Conservation (phyloP, 305 asterid species). For the Fraxinus latifolia region DNA sequence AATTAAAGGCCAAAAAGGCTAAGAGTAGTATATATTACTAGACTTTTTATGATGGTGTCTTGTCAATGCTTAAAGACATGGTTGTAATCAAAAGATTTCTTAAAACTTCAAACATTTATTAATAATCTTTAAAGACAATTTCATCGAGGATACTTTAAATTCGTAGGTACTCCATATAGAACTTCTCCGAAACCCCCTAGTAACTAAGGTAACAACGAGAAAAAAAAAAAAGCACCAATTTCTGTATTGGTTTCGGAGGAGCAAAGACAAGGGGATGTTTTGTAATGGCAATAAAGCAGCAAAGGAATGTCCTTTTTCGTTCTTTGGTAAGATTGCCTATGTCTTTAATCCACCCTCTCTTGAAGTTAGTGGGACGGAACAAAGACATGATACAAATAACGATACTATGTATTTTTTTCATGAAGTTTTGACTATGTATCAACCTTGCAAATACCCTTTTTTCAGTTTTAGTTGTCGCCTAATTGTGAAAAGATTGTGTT, state of each 20-base stretch:
- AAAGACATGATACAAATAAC: not conserved
- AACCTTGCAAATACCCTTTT: too few species aligned
- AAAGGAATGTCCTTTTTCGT: too few species aligned
- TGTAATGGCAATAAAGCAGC: not conserved
- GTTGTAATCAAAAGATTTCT: not conserved
- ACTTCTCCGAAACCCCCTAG: not conserved
- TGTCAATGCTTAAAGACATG: slow-evolving; percentile 26
- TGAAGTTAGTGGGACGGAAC: not conserved
- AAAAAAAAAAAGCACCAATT: not conserved
- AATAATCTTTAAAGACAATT: slow-evolving; percentile 24
- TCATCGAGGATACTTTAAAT: not conserved
- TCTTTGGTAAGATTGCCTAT: not conserved
- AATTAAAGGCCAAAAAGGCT: slow-evolving; percentile 13
- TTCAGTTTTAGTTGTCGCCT: not conserved
- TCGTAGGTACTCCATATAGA: not conserved
- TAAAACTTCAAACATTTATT: not conserved
- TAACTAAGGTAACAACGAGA: not conserved
- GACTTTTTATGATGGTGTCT: slow-evolving; percentile 27
- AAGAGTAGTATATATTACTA: slow-evolving; percentile 7
- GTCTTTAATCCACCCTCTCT: not conserved
- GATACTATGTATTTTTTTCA: not conserved
- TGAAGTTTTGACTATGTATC: not conserved
- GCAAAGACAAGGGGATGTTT: not conserved
- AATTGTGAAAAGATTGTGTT: not conserved
- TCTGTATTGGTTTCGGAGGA: not conserved